Conservation (phyloP, 345 rosid species). For the Eucalyptus pauciflora region DNA sequence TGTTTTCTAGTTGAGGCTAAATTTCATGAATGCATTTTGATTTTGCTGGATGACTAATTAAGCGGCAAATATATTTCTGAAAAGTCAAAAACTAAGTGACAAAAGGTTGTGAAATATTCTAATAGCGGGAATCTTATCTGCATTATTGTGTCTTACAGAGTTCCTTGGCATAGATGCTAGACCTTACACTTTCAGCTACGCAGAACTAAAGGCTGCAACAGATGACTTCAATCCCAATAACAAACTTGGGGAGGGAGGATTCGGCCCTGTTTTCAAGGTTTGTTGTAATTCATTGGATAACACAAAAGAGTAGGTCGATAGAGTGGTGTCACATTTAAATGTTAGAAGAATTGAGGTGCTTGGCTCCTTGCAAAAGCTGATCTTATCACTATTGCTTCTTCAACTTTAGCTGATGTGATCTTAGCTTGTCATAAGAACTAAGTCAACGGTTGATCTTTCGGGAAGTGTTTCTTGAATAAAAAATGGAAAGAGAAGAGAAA, state of each 20-base stretch:
- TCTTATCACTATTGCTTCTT: neutral
- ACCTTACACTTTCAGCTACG: conserved; percentile 55
- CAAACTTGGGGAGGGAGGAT: conserved; percentile 91
- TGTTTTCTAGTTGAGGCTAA: neutral
- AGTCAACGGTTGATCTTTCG: neutral
- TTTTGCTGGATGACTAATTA: neutral
- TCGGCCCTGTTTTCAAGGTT: conserved; percentile 78
- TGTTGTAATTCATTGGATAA: neutral
- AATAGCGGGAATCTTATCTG: neutral
- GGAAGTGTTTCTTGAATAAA: neutral
- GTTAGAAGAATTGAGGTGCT: neutral
- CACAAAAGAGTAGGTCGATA: neutral
- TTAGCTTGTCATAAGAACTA: neutral
- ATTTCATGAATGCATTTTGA: neutral
- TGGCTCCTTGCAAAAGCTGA: neutral
- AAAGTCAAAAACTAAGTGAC: neutral
- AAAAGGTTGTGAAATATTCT: neutral
- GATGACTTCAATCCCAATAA: conserved; percentile 45
- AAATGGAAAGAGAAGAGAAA: neutral
- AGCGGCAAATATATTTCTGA: neutral
- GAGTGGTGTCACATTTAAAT: neutral
- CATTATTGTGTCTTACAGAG: conserved; percentile 20
- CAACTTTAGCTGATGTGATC: neutral
- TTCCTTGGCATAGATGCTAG: conserved; percentile 35
- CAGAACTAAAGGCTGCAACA: conserved; percentile 54